These are phyloP conservation scores for Flaveria trinervia DNA, from an alignment of 129 eudicot genomes.

Conservation along the genomic window DNA sequence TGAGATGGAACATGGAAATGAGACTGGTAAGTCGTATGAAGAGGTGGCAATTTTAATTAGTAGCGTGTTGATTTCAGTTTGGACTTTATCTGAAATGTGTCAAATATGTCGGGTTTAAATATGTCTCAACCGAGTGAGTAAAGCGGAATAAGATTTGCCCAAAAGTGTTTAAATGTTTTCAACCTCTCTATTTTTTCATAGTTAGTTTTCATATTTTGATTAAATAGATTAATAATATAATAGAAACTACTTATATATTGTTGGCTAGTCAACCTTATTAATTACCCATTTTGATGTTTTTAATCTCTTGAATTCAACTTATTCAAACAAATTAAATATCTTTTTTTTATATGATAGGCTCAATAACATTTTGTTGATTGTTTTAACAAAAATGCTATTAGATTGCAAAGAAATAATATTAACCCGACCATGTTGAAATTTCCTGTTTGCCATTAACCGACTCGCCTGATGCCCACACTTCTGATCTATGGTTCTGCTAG, in stretches of 20 bases:
- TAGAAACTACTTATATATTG: not conserved
- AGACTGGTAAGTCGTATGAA: slow-evolving; percentile 34
- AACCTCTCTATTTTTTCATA: not conserved
- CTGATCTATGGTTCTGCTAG: not conserved
- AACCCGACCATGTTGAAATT: too few species aligned
- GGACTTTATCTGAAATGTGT: not conserved
- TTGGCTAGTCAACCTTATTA: not conserved
- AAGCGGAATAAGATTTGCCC: not conserved
- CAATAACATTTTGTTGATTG: not conserved
- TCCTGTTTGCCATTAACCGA: not conserved
- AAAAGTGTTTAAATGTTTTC: not conserved
- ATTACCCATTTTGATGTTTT: not conserved
- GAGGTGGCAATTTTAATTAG: not conserved
- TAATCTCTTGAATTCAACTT: not conserved
- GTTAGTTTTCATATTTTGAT: not conserved
- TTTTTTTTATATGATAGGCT: not conserved
- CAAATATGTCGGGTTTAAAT: not conserved
- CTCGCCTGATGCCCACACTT: not conserved
- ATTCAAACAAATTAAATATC: not conserved
- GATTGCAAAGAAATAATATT: not conserved
- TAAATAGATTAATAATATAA: not conserved
- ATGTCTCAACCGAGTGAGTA: not conserved
- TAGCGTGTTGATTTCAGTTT: not conserved
- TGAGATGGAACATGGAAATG: slow-evolving; percentile 44
- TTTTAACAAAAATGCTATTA: not conserved